Evolutionary conservation across 805 yeast genomes (phyloP), one percentile per base, ranked within the genome.

Genomic region (Candida jianshihensis): DNA sequence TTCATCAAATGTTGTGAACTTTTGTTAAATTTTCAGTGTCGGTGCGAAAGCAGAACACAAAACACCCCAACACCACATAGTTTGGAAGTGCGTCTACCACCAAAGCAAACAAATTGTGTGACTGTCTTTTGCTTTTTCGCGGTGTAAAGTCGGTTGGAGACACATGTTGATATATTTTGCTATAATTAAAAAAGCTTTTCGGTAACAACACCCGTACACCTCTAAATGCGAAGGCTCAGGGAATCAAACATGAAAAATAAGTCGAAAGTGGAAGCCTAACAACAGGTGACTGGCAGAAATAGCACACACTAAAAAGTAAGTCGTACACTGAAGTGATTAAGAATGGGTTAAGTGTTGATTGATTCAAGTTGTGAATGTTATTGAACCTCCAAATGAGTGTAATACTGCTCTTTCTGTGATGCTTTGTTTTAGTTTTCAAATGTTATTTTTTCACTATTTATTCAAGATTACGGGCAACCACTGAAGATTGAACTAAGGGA

Each of bases 11-110:
- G 36, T 33, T 39, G 19, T 39, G 46, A 31, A 24, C 26, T 24
- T 24, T 24, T 24, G 26, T 35, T 35, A 46, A 46, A 43, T 46
- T 46, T 46, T 43, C 50, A 46, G 40, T n/a, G n/a, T 33, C 37
- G 26, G n/a, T 6, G 19, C 32, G 31, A 33, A 28, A 35, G 29
- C 38, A 25, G 30, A 30, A 26, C n/a, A n/a, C n/a, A 6, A 15
- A 21, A 31, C 37, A 34, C 20, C 38, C 36, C 26, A 19, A 24
- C 36, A 27, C 34, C 31, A 29, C 21, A 15, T 6, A 11, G 5
- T n/a, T 11, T 12, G 13, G n/a, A 21, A 24, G n/a, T 24, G 26
- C 26, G 26, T 24, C 5, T 24, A 11, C 7, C 13, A 14, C 17
- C 6, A 26, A 14, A 16, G 26, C 24, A 11, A 21, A 21, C n/a